phyloP scores from a whole-genome alignment of 2,329 filamentous ascomycete genomes.

The Monosporascus cannonballus region DNA sequence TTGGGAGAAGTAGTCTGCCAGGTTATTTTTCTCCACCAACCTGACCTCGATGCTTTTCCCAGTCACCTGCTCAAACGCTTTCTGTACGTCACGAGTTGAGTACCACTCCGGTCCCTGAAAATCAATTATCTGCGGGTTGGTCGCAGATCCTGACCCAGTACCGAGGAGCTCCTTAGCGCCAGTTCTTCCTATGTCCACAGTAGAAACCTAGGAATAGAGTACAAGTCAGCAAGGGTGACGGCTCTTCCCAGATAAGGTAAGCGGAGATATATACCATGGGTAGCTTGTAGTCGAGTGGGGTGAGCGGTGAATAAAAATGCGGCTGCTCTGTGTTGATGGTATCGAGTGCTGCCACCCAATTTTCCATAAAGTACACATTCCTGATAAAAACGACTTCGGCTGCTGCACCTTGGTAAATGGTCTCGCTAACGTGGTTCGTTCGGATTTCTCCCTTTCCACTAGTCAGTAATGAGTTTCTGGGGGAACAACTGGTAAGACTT shows the following conservation, averaged over 20 bases:
- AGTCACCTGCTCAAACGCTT: too few species aligned
- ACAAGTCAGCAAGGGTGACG: too few species aligned
- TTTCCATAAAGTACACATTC: conserved; percentile 33
- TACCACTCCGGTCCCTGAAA: too few species aligned
- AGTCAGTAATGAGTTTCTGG: too few species aligned
- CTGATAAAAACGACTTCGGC: conserved; percentile 26
- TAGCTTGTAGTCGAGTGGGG: conserved; percentile 25
- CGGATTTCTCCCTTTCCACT: conserved; percentile 28
- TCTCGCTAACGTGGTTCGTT: conserved; percentile 29
- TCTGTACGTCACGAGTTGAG: too few species aligned
- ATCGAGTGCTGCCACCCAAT: conserved; percentile 25
- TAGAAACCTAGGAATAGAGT: background rate
- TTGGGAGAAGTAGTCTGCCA: too few species aligned
- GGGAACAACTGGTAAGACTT: too few species aligned
- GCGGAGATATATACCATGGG: conserved; percentile 19
- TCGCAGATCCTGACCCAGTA: too few species aligned
- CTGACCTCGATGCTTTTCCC: too few species aligned
- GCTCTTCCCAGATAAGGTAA: too few species aligned
- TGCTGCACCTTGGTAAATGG: conserved; percentile 5
- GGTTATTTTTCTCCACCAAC: too few species aligned
- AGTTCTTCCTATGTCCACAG: background rate
- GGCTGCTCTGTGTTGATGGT: conserved; percentile 19
- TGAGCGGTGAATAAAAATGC: conserved; percentile 29
- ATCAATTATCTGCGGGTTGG: too few species aligned
- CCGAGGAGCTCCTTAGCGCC: background rate